phyloP scores from a whole-genome alignment of 441 rosid genomes.

The Syzygium syzygioides region DNA sequence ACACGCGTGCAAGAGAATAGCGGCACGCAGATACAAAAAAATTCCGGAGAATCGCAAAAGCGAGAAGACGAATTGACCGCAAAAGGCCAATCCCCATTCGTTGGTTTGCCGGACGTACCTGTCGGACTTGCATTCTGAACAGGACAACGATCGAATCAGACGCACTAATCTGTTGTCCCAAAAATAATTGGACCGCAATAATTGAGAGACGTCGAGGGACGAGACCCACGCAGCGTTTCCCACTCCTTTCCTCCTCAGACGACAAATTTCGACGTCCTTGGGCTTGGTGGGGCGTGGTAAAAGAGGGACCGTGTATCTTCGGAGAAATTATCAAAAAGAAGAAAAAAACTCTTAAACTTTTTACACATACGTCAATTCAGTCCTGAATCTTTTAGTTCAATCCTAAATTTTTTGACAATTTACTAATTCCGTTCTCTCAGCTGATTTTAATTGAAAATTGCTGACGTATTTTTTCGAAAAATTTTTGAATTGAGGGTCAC shows the following conservation, averaged over 20 bases:
- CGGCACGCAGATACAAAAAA: not conserved
- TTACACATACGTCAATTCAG: no score
- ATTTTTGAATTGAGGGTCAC: no score
- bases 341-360: no score
- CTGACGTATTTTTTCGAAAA: no score
- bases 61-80: not conserved
- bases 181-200: not conserved
- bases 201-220: not conserved
- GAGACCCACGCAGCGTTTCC: not conserved
- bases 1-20: not conserved
- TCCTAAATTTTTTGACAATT: no score
- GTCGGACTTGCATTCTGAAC: rapidly evolving
- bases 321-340: no score
- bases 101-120: not conserved
- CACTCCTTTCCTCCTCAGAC: not conserved
- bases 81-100: not conserved
- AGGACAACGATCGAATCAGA: not conserved
- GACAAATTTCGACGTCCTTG: not conserved
- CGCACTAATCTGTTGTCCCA: not conserved
- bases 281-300: not conserved
- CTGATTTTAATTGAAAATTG: no score
- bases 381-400: no score
- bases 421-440: no score
- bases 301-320: not conserved
- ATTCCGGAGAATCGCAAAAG: not conserved